Conservation (phyloP, 78 protist species). For the Pelomyxa schiedti region DNA sequence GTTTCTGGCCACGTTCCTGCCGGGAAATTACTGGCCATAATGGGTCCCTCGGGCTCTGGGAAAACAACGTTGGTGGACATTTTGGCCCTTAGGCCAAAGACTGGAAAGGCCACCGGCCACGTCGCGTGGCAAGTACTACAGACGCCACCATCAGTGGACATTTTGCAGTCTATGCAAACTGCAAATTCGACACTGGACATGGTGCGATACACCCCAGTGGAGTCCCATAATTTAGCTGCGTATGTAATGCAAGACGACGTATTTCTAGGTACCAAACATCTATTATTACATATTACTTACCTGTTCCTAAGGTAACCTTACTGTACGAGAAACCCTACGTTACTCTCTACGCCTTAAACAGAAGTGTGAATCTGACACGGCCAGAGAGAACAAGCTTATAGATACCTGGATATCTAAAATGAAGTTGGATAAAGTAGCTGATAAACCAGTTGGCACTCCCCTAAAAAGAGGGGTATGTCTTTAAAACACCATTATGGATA, state of each 20-base stretch:
- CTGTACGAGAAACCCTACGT: background rate
- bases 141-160: slow-evolving; percentile 21
- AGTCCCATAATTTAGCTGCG: background rate
- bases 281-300: too few relatives aligned
- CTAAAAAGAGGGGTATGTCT: background rate
- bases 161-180: background rate
- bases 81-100: slow-evolving; percentile 30
- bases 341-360: background rate
- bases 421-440: background rate
- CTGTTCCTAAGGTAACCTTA: background rate
- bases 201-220: too few relatives aligned
- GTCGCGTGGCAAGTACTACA: slow-evolving; percentile 22
- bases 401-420: background rate
- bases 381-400: background rate
- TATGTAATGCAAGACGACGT: background rate
- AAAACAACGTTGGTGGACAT: slow-evolving; percentile 56
- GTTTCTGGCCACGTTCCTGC: too few relatives aligned
- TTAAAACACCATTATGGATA: too few relatives aligned
- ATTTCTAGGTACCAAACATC: too few relatives aligned
- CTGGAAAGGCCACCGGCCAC: slow-evolving; percentile 39
- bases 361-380: background rate
- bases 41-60: slow-evolving; percentile 72
- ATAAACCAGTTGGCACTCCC: background rate
- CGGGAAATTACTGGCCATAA: slow-evolving; percentile 19
- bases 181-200: too few relatives aligned